Evolutionary conservation across 257 asterid genomes (phyloP).

Genomic region (Lavandula angustifolia): DNA sequence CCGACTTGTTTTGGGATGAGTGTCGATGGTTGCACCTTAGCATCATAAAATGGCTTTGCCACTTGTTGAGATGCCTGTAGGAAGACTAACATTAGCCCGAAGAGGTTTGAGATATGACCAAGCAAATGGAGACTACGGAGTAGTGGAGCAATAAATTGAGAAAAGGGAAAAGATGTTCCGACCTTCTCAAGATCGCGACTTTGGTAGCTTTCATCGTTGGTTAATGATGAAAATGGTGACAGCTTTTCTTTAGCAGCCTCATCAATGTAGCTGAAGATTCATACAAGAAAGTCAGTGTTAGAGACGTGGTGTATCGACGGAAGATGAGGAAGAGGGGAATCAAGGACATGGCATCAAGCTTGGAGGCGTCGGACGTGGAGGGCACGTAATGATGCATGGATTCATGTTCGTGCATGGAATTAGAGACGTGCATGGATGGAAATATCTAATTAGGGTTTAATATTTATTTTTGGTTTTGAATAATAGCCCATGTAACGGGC

Average conservation of each 20-base stretch:
- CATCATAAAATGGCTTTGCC: conserved; percentile 76
- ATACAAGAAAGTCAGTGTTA: conserved; percentile 19
- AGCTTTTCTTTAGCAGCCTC: conserved; percentile 79
- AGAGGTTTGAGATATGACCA: no score
- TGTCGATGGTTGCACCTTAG: conserved; percentile 88
- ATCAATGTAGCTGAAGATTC: conserved; percentile 66
- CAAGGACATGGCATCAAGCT: no score
- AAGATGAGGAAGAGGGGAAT: no score
- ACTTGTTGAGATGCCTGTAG: conserved; percentile 89
- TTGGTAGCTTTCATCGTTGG: conserved; percentile 77
- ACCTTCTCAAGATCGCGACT: conserved; percentile 99
- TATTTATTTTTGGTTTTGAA: no score
- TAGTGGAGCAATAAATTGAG: background rate
- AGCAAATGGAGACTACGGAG: no score
- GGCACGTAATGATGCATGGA: no score
- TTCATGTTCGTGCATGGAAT: no score
- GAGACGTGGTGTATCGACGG: no score
- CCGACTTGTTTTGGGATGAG: conserved; percentile 95
- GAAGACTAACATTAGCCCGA: conserved; percentile 28
- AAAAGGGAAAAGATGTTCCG: conserved; percentile 11
- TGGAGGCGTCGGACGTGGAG: no score
- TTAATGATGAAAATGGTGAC: conserved; percentile 68
- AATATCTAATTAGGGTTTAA: no score
- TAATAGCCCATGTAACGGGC: no score
- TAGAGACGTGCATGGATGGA: no score